Conservation (phyloP, 176 grass and related monocot species). For the Lolium multiflorum region DNA sequence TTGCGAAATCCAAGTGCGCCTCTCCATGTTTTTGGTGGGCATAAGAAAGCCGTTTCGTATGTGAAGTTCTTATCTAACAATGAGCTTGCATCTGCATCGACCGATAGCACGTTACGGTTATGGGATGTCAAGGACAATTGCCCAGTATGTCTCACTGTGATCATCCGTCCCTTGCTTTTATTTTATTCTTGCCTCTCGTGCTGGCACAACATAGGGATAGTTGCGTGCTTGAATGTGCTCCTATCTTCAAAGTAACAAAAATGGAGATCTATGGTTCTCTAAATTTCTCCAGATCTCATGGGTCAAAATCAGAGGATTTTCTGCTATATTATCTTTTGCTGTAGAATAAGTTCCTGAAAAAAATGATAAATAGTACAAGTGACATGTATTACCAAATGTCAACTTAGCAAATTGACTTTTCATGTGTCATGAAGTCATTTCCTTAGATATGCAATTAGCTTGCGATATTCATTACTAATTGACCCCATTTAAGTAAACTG, state of each 20-base stretch:
- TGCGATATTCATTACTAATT: background rate
- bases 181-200: background rate
- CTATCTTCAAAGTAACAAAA: background rate
- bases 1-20: conserved; percentile 83
- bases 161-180: conserved; percentile 24
- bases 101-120: conserved; percentile 91
- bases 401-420: conserved; percentile 25
- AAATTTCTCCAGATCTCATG: background rate
- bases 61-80: conserved; percentile 95
- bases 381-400: background rate
- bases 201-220: conserved; percentile 2
- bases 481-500: background rate
- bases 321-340: conserved; percentile 6
- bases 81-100: conserved; percentile 97
- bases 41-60: conserved; percentile 98
- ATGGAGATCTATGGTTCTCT: background rate
- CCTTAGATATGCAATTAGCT: conserved; percentile 10
- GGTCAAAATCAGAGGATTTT: conserved; percentile 1
- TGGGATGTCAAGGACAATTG: conserved; percentile 98
- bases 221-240: background rate
- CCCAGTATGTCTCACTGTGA: conserved; percentile 62
- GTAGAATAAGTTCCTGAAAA: background rate
- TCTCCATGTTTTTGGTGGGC: conserved; percentile 83
- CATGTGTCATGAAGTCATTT: background rate
- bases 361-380: background rate